Conservation (phyloP, 2,329 filamentous ascomycete species). For the Talaromyces sp. region DNA sequence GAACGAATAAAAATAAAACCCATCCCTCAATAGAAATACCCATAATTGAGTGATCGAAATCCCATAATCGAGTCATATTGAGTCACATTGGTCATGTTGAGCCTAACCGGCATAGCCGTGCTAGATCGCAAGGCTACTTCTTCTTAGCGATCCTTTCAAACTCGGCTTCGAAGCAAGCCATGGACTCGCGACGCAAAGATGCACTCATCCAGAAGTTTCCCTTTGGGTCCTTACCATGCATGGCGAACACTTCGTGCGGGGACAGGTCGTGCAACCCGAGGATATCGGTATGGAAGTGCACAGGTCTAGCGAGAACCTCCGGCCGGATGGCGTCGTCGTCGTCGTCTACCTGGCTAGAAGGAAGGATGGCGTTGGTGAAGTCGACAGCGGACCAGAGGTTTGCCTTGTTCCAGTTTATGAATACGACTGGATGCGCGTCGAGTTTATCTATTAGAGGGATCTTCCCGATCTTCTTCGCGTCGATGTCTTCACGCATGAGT, state of each 20-base stretch:
- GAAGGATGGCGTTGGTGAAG: not conserved
- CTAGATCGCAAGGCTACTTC: not conserved
- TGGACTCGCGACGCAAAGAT: not conserved
- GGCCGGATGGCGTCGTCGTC: not conserved
- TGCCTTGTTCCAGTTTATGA: not conserved
- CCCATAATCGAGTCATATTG: too few relatives aligned
- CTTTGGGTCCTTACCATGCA: not conserved
- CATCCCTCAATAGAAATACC: too few relatives aligned
- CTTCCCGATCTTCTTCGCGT: not conserved
- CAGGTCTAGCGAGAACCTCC: not conserved
- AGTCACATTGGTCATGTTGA: not conserved
- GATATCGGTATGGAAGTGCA: conserved; percentile 3
- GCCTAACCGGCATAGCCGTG: not conserved
- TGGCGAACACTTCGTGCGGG: not conserved
- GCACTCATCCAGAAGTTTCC: conserved; percentile 5
- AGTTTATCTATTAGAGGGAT: not conserved
- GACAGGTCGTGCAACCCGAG: not conserved
- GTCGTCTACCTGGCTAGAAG: not conserved
- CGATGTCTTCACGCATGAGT: not conserved
- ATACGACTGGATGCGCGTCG: not conserved
- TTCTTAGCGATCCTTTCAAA: not conserved
- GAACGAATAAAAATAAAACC: too few relatives aligned
- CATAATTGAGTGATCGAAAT: too few relatives aligned
- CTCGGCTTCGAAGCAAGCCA: not conserved
- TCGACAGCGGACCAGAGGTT: not conserved